phyloP scores from a whole-genome alignment of 2,329 filamentous ascomycete species.

The Paraphoma sp. region DNA sequence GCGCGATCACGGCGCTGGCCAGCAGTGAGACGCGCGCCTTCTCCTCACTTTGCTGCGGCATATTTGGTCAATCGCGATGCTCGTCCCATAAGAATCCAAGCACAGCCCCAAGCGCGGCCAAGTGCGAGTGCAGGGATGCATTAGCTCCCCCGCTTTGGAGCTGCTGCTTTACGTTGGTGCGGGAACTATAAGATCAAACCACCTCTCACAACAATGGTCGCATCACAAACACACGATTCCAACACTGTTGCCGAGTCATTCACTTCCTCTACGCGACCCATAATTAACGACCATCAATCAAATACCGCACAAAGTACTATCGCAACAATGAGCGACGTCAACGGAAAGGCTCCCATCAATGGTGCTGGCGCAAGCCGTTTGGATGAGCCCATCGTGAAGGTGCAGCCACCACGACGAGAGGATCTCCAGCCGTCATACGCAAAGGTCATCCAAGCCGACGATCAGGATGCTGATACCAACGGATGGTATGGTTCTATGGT shows the following conservation, averaged over 20 bases:
- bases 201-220: conserved; percentile 13
- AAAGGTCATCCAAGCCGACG: conserved; percentile 66
- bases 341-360: conserved; percentile 47
- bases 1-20: neutral
- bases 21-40: conserved; percentile 2
- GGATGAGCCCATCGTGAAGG: conserved; percentile 56
- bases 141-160: conserved; percentile 30
- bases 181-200: conserved; percentile 19
- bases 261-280: conserved; percentile 32
- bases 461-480: conserved; percentile 71
- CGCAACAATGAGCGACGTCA: conserved; percentile 37
- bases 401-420: conserved; percentile 80
- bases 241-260: conserved; percentile 21
- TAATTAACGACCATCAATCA: conserved; percentile 21
- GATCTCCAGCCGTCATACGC: conserved; percentile 88
- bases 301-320: conserved; percentile 11
- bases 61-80: neutral
- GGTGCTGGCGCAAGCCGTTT: conserved; percentile 13
- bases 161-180: conserved; percentile 10
- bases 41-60: neutral
- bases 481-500: conserved; percentile 88
- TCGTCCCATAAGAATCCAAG: conserved; percentile 9
- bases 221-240: conserved; percentile 15
- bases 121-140: conserved; percentile 7
- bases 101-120: conserved; percentile 23